Conservation (phyloP, 2,329 filamentous ascomycete species). For the Venturia oleaginea region DNA sequence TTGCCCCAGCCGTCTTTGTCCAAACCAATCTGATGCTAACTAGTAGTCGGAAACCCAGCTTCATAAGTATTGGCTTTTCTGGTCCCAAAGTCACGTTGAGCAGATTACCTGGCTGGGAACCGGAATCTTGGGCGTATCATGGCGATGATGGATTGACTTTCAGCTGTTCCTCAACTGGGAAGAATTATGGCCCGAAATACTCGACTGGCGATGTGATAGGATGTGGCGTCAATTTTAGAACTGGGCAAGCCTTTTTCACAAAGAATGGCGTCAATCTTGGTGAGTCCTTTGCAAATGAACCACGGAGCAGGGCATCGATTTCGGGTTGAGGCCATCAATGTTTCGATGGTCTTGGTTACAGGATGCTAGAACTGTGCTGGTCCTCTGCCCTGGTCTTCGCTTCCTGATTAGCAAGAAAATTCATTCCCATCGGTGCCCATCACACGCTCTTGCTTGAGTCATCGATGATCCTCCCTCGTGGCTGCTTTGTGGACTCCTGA, state of each 20-base stretch:
- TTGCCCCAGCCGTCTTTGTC: neutral
- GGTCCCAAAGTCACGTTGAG: conserved; percentile 49
- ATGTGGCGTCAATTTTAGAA: conserved; percentile 56
- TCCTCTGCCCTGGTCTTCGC: neutral
- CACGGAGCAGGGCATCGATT: neutral
- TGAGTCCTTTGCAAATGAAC: conserved; percentile 27
- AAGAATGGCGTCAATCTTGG: conserved; percentile 53
- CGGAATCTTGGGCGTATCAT: conserved; percentile 57
- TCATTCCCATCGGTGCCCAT: neutral
- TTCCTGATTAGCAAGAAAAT: neutral
- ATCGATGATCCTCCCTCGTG: neutral
- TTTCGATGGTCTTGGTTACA: neutral
- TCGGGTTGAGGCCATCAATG: neutral
- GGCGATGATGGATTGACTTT: conserved; percentile 59
- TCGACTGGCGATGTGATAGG: conserved; percentile 51
- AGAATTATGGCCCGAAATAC: conserved; percentile 52
- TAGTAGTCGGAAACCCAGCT: conserved; percentile 6
- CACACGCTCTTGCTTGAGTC: neutral
- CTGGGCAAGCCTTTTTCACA: conserved; percentile 54
- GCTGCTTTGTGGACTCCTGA: neutral
- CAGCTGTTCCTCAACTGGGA: conserved; percentile 46
- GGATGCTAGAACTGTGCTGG: neutral
- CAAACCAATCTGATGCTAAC: conserved; percentile 6
- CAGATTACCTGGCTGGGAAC: conserved; percentile 56
- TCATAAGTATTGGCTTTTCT: conserved; percentile 46